Evolutionary conservation across 768 basidiomycete genomes (phyloP), one percentile per base, ranked within the genome.

Genomic region (Rhodocollybia butyracea): DNA sequence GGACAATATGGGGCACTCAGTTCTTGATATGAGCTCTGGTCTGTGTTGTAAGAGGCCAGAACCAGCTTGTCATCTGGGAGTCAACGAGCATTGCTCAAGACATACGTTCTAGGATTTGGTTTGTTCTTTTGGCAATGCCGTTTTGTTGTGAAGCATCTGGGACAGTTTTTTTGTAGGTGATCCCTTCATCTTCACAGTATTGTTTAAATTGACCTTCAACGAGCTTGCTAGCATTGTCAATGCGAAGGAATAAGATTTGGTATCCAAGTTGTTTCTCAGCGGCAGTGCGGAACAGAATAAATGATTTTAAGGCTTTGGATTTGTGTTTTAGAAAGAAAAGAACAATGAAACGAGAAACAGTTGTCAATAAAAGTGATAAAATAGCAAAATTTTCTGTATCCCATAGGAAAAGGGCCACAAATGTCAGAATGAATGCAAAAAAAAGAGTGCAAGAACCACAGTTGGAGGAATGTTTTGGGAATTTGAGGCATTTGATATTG

Each of bases 361-460:
- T 70, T 63, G 46, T 70, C 67, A 6, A 63, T 66, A 56, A 66
- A 71, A 0, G 60, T 62, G 6, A 64, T 54, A 34, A 65, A 67
- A 41, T 66, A 70, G 0, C 17, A 29, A 11, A 57, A 50, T 4
- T 57, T 59, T 0, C 60, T 54, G 1, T 62, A 19, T 0, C 59
- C 30, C 39, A 39, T 4, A 12, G 59, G 59, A 0, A 55, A 21
- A 3, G 64, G 58, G 1, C 62, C 60, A 38, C 62, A 64, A 1
- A 65, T 46, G 29, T 65, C 57, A 15, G 31, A 60, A 42, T 63
- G 61, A 26, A 61, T 50, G 10, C 58, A 55, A 34, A 58, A 60
- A n/a, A n/a, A 6, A 59, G 55, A 38, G 38, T 41, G 2, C 31
- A 55, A 24, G 45, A 31, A 36, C 8, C 34, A n/a, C n/a, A n/a